A percentile compares a stretch with the other conserved stretches of the same genome.
Evolutionary conservation across 306 rosid species (phyloP).

Genomic region (Cotoneaster glaucophyllus): DNA sequence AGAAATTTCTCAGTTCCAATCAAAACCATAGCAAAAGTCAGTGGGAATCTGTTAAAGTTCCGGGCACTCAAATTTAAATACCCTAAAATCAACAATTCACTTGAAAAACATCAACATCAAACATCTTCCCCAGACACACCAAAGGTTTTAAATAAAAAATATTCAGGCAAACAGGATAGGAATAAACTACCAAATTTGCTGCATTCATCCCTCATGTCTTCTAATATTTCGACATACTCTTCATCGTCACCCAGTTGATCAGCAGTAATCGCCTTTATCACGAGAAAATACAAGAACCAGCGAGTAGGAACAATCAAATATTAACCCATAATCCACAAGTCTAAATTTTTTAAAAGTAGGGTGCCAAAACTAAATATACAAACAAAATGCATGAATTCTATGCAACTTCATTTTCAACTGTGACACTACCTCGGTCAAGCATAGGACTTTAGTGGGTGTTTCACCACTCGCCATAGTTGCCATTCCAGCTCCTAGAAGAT

Average conservation of each 20-base stretch:
- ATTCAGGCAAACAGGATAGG: neutral
- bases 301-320: neutral
- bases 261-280: slow-evolving; percentile 48
- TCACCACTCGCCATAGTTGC: slow-evolving; percentile 26
- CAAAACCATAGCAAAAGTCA: neutral
- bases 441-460: slow-evolving; percentile 54
- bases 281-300: slow-evolving; percentile 5
- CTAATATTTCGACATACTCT: slow-evolving; percentile 64
- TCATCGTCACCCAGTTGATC: slow-evolving; percentile 51
- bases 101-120: neutral
- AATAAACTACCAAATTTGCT: slow-evolving; percentile 60
- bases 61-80: neutral
- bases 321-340: neutral
- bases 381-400: neutral
- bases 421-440: slow-evolving; percentile 55
- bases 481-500: slow-evolving; percentile 37
- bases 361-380: neutral
- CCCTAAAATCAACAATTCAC: neutral
- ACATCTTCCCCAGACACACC: neutral
- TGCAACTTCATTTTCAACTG: neutral
- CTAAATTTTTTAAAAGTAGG: neutral
- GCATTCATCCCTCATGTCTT: slow-evolving; percentile 82
- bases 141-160: neutral
- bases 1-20: neutral
- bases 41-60: neutral